Evolutionary conservation across 169 alveolate genomes (phyloP).

Genomic region (Babesia bigemina): DNA sequence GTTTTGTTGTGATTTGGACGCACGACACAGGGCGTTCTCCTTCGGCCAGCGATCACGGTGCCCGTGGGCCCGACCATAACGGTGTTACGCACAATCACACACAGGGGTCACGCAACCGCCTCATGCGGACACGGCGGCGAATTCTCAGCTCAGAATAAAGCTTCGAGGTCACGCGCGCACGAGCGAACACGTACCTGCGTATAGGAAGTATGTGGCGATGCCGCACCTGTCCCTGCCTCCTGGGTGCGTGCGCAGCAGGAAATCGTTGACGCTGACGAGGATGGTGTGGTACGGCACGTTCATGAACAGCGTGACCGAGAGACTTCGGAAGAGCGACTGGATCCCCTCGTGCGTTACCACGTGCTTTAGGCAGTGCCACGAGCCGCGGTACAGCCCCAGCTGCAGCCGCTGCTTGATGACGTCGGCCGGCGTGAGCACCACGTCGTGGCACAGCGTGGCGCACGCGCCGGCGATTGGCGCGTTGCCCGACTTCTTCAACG

Average conservation of each 20-base stretch:
- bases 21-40: no score
- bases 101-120: no score
- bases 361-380: slow-evolving; percentile 69
- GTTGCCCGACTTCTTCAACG: slow-evolving; percentile 58
- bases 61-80: no score
- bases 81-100: no score
- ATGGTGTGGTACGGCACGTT: slow-evolving; percentile 93
- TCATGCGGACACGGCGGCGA: no score
- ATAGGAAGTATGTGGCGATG: slow-evolving; percentile 21
- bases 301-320: slow-evolving; percentile 93
- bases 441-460: slow-evolving; percentile 94
- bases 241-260: slow-evolving; percentile 78
- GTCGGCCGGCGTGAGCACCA: slow-evolving; percentile 96
- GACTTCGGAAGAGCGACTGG: slow-evolving; percentile 87
- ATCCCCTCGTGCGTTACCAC: slow-evolving; percentile 88
- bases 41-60: no score
- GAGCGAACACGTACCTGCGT: slow-evolving; percentile 25
- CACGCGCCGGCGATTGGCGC: slow-evolving; percentile 90
- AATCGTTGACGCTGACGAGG: slow-evolving; percentile 91
- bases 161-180: no score
- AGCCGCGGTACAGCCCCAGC: slow-evolving; percentile 81
- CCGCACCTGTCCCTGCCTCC: slow-evolving; percentile 13
- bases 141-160: no score
- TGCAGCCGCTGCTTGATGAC: slow-evolving; percentile 93
- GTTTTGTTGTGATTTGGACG: no score